A percentile compares a stretch with the other conserved stretches of the same genome.
Evolutionary conservation across 1,139 yeast genomes (phyloP).

Genomic region (Sugiyamaella paludigena): DNA sequence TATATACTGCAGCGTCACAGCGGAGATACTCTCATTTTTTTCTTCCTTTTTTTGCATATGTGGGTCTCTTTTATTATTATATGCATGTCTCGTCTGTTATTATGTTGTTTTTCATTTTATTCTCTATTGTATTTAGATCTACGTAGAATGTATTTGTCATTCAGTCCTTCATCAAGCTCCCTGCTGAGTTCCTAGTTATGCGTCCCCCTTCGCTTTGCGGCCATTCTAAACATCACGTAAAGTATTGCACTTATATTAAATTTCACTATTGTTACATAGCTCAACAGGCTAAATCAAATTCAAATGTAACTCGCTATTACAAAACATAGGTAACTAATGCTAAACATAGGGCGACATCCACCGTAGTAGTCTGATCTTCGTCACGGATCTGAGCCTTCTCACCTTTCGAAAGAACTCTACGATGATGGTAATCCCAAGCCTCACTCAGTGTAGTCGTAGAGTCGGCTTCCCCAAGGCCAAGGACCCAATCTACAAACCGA

Average conservation of each 20-base stretch:
- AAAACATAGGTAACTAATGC: constrained; percentile 15
- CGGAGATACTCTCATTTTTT: background rate
- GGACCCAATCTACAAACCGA: constrained; percentile 30
- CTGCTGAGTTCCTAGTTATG: too few relatives aligned
- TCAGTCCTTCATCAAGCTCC: too few relatives aligned
- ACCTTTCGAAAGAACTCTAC: constrained; percentile 16
- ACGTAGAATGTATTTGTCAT: too few relatives aligned
- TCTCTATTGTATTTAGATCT: background rate
- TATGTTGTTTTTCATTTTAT: background rate
- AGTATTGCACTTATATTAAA: too few relatives aligned
- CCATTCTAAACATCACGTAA: too few relatives aligned
- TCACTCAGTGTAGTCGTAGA: constrained; percentile 17
- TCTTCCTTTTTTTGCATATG: background rate
- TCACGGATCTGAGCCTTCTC: constrained; percentile 26
- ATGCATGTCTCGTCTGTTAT: background rate
- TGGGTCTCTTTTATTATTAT: background rate
- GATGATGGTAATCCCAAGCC: constrained; percentile 16
- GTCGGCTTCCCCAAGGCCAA: constrained; percentile 28
- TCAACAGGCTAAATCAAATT: too few relatives aligned
- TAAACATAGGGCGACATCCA: constrained; percentile 27
- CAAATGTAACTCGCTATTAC: too few relatives aligned
- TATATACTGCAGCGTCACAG: too few relatives aligned
- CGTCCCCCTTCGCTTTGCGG: too few relatives aligned
- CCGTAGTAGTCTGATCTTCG: constrained; percentile 20
- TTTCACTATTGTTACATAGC: too few relatives aligned